Conservation (phyloP, 106 monocot species). For the Dioscorea dumetorum region DNA sequence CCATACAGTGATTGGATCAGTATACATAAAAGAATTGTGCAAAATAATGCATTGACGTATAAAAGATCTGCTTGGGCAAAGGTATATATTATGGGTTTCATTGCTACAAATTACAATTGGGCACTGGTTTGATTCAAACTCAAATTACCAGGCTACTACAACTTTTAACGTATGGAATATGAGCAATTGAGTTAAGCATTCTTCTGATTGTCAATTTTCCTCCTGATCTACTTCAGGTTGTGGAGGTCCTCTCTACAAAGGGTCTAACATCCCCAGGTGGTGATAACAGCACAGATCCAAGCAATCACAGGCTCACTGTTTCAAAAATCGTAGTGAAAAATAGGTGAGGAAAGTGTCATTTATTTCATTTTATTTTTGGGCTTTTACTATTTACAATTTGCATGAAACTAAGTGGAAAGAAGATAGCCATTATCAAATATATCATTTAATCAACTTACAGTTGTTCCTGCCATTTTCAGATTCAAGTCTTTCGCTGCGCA, state of each 20-base stretch:
- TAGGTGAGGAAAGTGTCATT: slow-evolving; percentile 19
- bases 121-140: neutral
- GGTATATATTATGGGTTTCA: slow-evolving; percentile 9
- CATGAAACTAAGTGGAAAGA: neutral
- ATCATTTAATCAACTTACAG: neutral
- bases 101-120: neutral
- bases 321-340: slow-evolving; percentile 63
- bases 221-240: slow-evolving; percentile 15
- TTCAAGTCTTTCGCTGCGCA: slow-evolving; percentile 67
- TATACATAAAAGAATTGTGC: slow-evolving; percentile 65
- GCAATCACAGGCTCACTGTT: slow-evolving; percentile 38
- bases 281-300: slow-evolving; percentile 8
- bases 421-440: too few species aligned
- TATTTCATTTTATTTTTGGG: too few species aligned
- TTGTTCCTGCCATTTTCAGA: slow-evolving; percentile 14
- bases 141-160: too few species aligned
- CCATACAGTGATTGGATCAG: slow-evolving; percentile 80
- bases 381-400: neutral
- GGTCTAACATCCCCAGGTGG: slow-evolving; percentile 39
- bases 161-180: too few species aligned
- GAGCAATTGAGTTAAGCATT: too few species aligned
- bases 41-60: slow-evolving; percentile 73
- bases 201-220: neutral
- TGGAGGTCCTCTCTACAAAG: slow-evolving; percentile 47
- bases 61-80: slow-evolving; percentile 74